Evolutionary conservation across 495 filamentous ascomycete genomes (phyloP).

Genomic region (Tuber microsphaerosporum): DNA sequence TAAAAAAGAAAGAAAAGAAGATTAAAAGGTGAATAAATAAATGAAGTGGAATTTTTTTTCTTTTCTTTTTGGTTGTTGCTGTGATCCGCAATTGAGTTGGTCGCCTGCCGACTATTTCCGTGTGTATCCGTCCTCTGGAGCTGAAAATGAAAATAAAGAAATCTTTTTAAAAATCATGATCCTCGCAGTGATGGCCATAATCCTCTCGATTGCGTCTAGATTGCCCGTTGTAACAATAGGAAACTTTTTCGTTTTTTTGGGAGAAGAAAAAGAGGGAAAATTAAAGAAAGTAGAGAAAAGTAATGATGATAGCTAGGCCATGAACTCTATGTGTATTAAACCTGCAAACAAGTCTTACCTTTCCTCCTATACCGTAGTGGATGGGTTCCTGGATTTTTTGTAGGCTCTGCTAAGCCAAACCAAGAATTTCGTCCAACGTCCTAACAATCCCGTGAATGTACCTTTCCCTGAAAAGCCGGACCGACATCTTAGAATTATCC

Average conservation of each 20-base stretch:
- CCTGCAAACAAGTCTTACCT: background rate
- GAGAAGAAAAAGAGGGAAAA: background rate
- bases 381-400: background rate
- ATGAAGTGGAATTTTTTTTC: background rate
- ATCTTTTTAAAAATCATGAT: too few species aligned
- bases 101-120: background rate
- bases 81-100: background rate
- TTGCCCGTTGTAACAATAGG: background rate
- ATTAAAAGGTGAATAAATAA: background rate
- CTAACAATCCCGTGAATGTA: background rate
- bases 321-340: background rate
- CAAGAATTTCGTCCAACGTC: background rate
- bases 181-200: background rate
- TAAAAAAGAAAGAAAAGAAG: background rate
- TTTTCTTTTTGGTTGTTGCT: background rate
- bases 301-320: background rate
- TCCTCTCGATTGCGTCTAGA: background rate
- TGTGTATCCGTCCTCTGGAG: background rate
- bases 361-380: background rate
- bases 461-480: background rate
- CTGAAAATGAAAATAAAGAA: too few species aligned
- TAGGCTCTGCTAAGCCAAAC: background rate
- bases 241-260: background rate
- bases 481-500: background rate
- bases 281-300: background rate